Conservation (phyloP, 2,329 filamentous ascomycete species). For the Phaeosphaeria sp. region DNA sequence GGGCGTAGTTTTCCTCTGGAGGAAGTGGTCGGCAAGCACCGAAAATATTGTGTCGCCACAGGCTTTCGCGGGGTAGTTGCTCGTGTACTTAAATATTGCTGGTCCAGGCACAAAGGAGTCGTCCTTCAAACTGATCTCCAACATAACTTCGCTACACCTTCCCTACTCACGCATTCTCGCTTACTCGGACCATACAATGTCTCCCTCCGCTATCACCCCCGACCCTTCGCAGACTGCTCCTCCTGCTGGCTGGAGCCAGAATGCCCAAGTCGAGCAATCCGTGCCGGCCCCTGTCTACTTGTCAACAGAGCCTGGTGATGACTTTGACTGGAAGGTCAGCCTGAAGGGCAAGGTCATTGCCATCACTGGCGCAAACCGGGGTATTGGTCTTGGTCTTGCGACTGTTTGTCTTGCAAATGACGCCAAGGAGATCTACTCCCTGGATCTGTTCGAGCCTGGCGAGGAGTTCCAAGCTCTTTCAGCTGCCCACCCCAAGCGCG, state of each 20-base stretch:
- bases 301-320: slow-evolving; percentile 52
- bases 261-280: slow-evolving; percentile 28
- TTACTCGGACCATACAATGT: slow-evolving; percentile 24
- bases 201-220: slow-evolving; percentile 35
- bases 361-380: slow-evolving; percentile 39
- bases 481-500: slow-evolving; percentile 51
- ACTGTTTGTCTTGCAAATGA: slow-evolving; percentile 57
- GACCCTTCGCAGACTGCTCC: slow-evolving; percentile 23
- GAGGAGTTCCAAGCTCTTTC: slow-evolving; percentile 54
- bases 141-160: slow-evolving; percentile 16
- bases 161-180: slow-evolving; percentile 17
- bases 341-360: slow-evolving; percentile 52
- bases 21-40: slow-evolving; percentile 7
- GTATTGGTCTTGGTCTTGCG: slow-evolving; percentile 56
- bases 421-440: slow-evolving; percentile 56
- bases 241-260: slow-evolving; percentile 19
- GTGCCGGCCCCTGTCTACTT: slow-evolving; percentile 44
- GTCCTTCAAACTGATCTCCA: slow-evolving; percentile 4
- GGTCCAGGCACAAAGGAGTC: slow-evolving; percentile 11
- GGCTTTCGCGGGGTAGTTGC: slow-evolving; percentile 14
- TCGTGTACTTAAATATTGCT: slow-evolving; percentile 28
- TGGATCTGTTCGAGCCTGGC: slow-evolving; percentile 57
- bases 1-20: slow-evolving; percentile 1
- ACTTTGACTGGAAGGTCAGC: slow-evolving; percentile 55
- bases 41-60: slow-evolving; percentile 16